These are phyloP conservation scores for Hypoxylon fuscum DNA, from an alignment of 495 filamentous ascomycete genomes.

Conservation along the genomic window DNA sequence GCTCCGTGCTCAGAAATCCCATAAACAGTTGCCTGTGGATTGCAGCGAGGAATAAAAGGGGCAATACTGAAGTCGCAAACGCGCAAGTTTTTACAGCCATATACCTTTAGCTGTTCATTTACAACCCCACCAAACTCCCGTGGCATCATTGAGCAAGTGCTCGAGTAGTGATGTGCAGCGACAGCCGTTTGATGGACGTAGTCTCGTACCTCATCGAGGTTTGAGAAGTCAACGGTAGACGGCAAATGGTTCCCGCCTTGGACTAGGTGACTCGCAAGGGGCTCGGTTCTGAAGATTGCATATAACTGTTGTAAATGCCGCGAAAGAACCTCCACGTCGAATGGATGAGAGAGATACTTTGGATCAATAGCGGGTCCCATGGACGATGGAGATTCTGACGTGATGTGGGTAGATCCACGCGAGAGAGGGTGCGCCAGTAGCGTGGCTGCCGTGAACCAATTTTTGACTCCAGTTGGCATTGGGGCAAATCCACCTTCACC, in stretches of 20 bases:
- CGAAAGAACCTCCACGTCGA: constrained; percentile 55
- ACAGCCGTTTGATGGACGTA: constrained; percentile 41
- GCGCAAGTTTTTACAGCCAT: not conserved
- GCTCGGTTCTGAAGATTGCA: constrained; percentile 47
- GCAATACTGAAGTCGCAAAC: not conserved
- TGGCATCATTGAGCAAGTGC: constrained; percentile 41
- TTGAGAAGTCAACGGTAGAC: not conserved
- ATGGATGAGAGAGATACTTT: constrained; percentile 59
- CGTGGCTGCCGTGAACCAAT: not conserved
- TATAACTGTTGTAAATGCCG: constrained; percentile 48
- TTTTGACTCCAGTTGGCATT: no score
- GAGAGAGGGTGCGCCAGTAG: constrained; percentile 55
- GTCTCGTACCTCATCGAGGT: constrained; percentile 28
- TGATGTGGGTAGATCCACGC: constrained; percentile 63
- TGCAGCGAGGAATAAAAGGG: not conserved
- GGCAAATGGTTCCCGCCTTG: constrained; percentile 24
- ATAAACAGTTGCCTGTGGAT: not conserved
- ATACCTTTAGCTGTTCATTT: not conserved
- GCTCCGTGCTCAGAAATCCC: not conserved
- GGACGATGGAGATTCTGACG: constrained; percentile 36
- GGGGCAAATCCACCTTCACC: no score
- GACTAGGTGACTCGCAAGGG: constrained; percentile 42
- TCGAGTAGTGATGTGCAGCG: constrained; percentile 35
- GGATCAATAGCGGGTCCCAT: constrained; percentile 57
- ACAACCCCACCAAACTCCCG: constrained; percentile 30